Conservation (phyloP, 768 basidiomycete species). For the Mycena epipterygia region DNA sequence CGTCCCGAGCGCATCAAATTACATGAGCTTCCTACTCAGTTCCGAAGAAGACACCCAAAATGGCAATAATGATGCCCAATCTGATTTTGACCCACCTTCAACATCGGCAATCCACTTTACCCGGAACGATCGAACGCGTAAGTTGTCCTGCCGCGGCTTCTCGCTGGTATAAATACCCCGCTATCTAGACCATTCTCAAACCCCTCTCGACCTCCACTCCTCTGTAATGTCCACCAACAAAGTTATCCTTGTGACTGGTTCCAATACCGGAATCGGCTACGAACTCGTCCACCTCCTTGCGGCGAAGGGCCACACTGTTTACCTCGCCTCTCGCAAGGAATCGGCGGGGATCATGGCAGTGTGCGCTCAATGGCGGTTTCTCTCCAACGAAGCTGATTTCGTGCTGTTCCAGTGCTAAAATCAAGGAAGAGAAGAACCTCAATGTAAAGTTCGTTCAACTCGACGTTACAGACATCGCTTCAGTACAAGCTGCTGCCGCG, state of each 20-base stretch:
- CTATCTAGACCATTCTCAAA: too few relatives aligned
- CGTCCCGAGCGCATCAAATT: too few relatives aligned
- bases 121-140: too few relatives aligned
- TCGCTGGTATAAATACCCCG: too few relatives aligned
- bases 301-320: conserved; percentile 58
- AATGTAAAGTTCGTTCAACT: conserved; percentile 52
- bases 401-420: conserved; percentile 40
- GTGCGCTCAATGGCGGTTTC: conserved; percentile 42
- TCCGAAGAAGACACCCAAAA: too few relatives aligned
- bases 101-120: too few relatives aligned
- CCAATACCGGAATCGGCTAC: conserved; percentile 62
- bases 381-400: not conserved
- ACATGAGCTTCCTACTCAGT: too few relatives aligned
- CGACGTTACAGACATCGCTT: conserved; percentile 53
- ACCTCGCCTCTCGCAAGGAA: conserved; percentile 58
- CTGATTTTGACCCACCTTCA: too few relatives aligned
- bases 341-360: conserved; percentile 54
- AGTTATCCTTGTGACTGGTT: conserved; percentile 58
- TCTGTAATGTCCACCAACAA: conserved; percentile 36
- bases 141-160: too few relatives aligned
- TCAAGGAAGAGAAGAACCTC: conserved; percentile 47
- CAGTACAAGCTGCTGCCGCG: conserved; percentile 51
- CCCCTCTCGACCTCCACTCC: not conserved
- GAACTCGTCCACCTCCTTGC: conserved; percentile 60
- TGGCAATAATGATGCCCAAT: too few relatives aligned